These are phyloP conservation scores for Yamadazyma endophytica DNA, from an alignment of 805 yeast genomes.

Conservation along the genomic window DNA sequence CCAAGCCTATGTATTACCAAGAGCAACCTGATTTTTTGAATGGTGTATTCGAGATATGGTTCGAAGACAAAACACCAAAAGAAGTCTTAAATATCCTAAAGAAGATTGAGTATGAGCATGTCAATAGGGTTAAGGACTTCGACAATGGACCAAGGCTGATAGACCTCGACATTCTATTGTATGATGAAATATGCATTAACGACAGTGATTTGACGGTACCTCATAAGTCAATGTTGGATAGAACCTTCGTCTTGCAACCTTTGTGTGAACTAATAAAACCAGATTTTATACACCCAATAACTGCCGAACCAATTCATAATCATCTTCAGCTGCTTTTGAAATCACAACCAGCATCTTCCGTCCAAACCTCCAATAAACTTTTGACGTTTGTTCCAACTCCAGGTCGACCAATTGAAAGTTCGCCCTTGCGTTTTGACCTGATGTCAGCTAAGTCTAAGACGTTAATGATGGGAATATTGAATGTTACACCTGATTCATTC, in stretches of 20 bases:
- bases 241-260: slow-evolving; percentile 89
- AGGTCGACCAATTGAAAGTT: slow-evolving; percentile 6
- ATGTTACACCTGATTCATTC: slow-evolving; percentile 92
- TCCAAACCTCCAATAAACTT: slow-evolving; percentile 50
- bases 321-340: slow-evolving; percentile 54
- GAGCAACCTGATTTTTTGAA: slow-evolving; percentile 82
- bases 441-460: slow-evolving; percentile 47
- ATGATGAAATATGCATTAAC: slow-evolving; percentile 56
- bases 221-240: slow-evolving; percentile 81
- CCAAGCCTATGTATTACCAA: slow-evolving; percentile 86
- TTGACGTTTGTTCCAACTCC: slow-evolving; percentile 49
- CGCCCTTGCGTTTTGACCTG: slow-evolving; percentile 40
- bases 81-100: slow-evolving; percentile 61
- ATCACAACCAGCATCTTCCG: slow-evolving; percentile 27
- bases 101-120: slow-evolving; percentile 67
- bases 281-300: slow-evolving; percentile 70
- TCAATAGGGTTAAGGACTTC: slow-evolving; percentile 68
- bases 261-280: slow-evolving; percentile 76
- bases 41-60: slow-evolving; percentile 71
- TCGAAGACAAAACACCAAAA: slow-evolving; percentile 55
- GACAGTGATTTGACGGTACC: slow-evolving; percentile 67
- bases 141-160: slow-evolving; percentile 92
- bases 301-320: slow-evolving; percentile 72
- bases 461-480: slow-evolving; percentile 79
- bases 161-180: slow-evolving; percentile 83